Percentiles rank a stretch among this genome's conserved stretches.
Conservation (phyloP, 2,329 filamentous ascomycete genomes). For the Penicillium sp. region DNA sequence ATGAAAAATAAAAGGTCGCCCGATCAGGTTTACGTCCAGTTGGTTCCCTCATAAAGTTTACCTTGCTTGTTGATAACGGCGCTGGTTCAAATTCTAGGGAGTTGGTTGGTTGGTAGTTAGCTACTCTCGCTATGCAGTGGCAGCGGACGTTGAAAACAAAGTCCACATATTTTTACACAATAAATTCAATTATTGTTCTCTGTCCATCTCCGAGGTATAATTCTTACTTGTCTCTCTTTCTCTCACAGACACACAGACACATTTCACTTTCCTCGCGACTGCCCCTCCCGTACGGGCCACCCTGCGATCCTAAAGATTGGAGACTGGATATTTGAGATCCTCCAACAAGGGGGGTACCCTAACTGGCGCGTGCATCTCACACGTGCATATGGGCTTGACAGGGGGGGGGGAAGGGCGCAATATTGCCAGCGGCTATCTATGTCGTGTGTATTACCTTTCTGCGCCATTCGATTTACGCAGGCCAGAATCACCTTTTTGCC, state of each 20-base stretch:
- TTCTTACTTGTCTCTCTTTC: background rate
- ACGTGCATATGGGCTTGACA: constrained; percentile 16
- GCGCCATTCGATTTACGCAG: background rate
- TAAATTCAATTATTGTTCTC: background rate
- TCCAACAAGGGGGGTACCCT: constrained; percentile 11
- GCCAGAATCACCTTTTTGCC: background rate
- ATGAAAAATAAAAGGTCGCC: background rate
- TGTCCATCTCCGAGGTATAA: background rate
- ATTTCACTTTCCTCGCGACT: background rate
- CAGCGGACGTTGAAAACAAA: background rate
- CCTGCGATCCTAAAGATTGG: background rate
- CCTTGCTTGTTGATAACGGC: background rate
- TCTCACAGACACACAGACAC: background rate
- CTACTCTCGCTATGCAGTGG: no score
- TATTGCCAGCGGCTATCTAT: background rate
- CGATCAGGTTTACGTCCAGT: constrained; percentile 7
- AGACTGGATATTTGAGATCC: background rate
- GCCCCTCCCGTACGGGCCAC: constrained; percentile 10
- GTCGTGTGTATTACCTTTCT: background rate
- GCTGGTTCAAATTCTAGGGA: background rate
- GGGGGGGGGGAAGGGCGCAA: background rate
- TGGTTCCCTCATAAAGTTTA: background rate
- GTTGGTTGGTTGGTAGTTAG: no score
- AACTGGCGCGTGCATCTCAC: constrained; percentile 21
- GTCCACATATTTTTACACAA: background rate